Evolutionary conservation across 2,329 filamentous ascomycete genomes (phyloP).

Genomic region (Trichoderma sp.): DNA sequence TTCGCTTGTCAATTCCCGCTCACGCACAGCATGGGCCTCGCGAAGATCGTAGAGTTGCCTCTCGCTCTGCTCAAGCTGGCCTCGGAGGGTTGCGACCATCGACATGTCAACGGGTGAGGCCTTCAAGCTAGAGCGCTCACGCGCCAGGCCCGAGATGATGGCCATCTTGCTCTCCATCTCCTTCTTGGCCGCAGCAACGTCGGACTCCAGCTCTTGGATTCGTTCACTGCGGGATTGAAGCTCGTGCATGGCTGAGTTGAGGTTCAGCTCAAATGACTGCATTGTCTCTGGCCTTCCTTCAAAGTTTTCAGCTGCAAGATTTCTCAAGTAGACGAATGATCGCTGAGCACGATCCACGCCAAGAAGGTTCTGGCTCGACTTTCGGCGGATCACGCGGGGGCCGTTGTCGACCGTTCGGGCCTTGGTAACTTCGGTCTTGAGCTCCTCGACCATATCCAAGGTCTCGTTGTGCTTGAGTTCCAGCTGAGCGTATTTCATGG

Average conservation of each 20-base stretch:
- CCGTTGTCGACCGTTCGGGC: slow-evolving; percentile 63
- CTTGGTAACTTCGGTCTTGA: slow-evolving; percentile 82
- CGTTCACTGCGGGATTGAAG: slow-evolving; percentile 82
- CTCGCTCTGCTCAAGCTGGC: slow-evolving; percentile 85
- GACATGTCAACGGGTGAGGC: slow-evolving; percentile 84
- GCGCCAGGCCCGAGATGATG: slow-evolving; percentile 89
- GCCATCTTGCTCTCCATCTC: slow-evolving; percentile 97
- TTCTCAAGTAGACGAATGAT: slow-evolving; percentile 84
- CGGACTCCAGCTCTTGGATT: slow-evolving; percentile 84
- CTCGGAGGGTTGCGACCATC: slow-evolving; percentile 79
- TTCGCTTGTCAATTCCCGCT: slow-evolving; percentile 71
- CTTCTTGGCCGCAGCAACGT: slow-evolving; percentile 78
- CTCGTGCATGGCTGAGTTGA: slow-evolving; percentile 91
- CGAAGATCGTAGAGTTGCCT: slow-evolving; percentile 72
- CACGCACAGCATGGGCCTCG: slow-evolving; percentile 67
- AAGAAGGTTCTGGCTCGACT: slow-evolving; percentile 86
- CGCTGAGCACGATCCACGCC: slow-evolving; percentile 87
- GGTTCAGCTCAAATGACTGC: slow-evolving; percentile 88
- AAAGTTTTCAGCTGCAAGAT: slow-evolving; percentile 83
- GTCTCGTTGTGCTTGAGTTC: slow-evolving; percentile 79
- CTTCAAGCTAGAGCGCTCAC: slow-evolving; percentile 88
- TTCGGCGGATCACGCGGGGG: slow-evolving; percentile 79
- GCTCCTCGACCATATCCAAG: slow-evolving; percentile 81
- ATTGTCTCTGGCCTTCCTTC: slow-evolving; percentile 77
- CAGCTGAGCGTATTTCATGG: slow-evolving; percentile 77